Evolutionary conservation across 2,329 filamentous ascomycete species (phyloP).

Genomic region (Apiospora sp.): DNA sequence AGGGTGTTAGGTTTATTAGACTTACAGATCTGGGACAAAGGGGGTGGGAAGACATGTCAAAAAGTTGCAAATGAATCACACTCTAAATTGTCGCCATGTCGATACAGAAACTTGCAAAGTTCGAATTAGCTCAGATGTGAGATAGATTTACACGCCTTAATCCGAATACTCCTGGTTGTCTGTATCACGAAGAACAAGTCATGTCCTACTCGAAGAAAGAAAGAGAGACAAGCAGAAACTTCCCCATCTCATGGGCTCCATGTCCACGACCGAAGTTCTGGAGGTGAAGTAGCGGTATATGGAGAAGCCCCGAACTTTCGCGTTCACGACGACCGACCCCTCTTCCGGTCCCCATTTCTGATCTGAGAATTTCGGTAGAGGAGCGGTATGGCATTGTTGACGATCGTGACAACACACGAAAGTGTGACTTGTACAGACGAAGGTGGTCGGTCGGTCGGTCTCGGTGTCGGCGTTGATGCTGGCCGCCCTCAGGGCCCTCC

Average conservation of each 20-base stretch:
- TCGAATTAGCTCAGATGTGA: neutral
- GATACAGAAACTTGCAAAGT: neutral
- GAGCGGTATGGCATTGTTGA: neutral
- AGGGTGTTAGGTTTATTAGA: neutral
- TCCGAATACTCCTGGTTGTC: too few species aligned
- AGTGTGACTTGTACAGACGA: neutral
- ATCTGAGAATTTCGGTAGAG: neutral
- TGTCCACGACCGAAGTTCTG: neutral
- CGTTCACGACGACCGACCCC: neutral
- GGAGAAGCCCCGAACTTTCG: neutral
- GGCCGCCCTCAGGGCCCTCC: too few species aligned
- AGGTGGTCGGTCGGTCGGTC: neutral
- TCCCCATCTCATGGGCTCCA: neutral
- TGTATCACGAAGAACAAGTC: too few species aligned
- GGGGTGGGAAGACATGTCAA: neutral
- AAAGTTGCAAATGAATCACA: neutral
- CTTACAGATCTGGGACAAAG: neutral
- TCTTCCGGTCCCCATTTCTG: neutral
- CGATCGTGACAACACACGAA: neutral
- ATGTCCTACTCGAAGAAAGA: too few species aligned
- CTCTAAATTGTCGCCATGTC: neutral
- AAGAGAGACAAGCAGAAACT: too few species aligned
- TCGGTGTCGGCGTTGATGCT: neutral
- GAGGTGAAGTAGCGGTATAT: neutral
- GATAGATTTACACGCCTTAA: too few species aligned